Conservation (phyloP, 179 eudicot species). For the Heliamphora pulchella region DNA sequence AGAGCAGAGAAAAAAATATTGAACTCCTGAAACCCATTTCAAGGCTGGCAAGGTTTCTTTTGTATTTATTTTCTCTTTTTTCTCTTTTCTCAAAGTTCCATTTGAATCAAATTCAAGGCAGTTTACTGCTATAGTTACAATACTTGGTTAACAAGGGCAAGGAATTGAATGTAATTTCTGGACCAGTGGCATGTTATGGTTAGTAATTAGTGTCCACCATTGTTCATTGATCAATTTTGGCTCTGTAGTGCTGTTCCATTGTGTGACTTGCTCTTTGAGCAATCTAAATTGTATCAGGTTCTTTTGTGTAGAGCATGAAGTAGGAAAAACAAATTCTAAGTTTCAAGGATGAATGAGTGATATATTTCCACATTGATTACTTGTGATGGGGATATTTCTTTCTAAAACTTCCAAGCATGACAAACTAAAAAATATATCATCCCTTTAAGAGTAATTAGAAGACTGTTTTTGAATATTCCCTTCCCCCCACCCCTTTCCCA, state of each 20-base stretch:
- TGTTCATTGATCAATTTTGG: neutral
- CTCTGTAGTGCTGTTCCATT: neutral
- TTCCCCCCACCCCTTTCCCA: neutral
- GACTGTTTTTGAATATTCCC: neutral
- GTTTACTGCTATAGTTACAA: neutral
- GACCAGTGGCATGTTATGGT: neutral
- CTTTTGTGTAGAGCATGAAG: neutral
- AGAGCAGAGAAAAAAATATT: neutral
- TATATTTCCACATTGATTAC: neutral
- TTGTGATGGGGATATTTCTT: neutral
- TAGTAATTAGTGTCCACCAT: neutral
- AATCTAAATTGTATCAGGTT: no score
- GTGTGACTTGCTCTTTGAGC: neutral
- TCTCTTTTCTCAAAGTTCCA: neutral
- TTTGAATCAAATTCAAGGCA: neutral
- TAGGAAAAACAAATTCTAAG: neutral
- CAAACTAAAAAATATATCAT: neutral
- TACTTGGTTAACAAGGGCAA: neutral
- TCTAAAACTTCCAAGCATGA: neutral
- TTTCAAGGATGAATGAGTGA: neutral
- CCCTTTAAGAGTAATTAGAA: neutral
- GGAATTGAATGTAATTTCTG: neutral
- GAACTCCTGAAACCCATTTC: neutral
- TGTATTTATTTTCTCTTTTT: neutral
- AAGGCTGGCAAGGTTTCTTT: neutral